Percentiles rank a stretch among this genome's conserved stretches.
These are phyloP conservation scores for Sporothrix luriei DNA, from an alignment of 2,329 filamentous ascomycete species.

Conservation along the genomic window DNA sequence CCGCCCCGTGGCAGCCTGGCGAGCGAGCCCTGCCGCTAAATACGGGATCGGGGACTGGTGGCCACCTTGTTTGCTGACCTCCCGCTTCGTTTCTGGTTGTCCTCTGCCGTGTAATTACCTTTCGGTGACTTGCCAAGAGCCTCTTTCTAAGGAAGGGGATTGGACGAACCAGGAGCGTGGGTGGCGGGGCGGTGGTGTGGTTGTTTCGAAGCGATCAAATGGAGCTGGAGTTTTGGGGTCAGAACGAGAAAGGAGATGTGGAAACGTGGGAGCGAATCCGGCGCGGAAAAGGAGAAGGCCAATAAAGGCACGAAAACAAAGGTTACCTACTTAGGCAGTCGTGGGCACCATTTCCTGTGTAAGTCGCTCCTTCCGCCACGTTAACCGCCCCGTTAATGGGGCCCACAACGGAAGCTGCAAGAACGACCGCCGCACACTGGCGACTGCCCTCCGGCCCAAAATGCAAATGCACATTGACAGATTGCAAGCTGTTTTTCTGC, in stretches of 20 bases:
- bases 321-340: background rate
- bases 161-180: background rate
- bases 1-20: background rate
- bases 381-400: too few species aligned
- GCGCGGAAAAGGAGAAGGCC: background rate
- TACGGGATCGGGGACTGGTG: constrained; percentile 4
- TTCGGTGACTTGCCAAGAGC: constrained; percentile 2
- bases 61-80: constrained; percentile 13
- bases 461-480: background rate
- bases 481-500: constrained; percentile 8
- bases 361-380: constrained; percentile 16
- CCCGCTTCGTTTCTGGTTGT: background rate
- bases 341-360: background rate
- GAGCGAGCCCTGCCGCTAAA: background rate
- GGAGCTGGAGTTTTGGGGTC: background rate
- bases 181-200: background rate
- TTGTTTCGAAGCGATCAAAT: background rate
- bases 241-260: background rate
- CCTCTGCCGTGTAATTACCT: background rate
- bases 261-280: constrained; percentile 11
- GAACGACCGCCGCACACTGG: background rate
- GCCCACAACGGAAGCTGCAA: background rate
- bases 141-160: background rate
- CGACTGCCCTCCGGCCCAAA: background rate
- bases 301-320: background rate